Conservation (phyloP, 2,329 filamentous ascomycete genomes). For the Botrytis deweyae region DNA sequence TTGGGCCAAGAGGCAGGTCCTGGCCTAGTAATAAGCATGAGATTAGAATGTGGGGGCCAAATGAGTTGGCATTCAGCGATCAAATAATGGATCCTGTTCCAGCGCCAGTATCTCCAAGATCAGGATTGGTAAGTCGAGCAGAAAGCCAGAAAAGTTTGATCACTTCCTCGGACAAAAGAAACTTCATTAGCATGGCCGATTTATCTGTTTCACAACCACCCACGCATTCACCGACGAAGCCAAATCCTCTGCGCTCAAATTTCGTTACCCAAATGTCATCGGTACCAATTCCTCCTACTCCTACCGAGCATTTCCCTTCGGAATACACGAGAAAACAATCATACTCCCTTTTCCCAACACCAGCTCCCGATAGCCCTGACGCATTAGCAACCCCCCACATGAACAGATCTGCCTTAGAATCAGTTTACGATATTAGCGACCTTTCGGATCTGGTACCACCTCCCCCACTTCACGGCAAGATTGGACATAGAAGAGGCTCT, state of each 20-base stretch:
- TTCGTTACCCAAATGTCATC: conserved; percentile 14
- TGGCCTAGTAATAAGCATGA: conserved; percentile 50
- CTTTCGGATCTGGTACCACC: conserved; percentile 30
- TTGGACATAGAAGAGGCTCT: conserved; percentile 50
- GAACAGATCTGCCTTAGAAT: conserved; percentile 23
- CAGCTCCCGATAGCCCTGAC: conserved; percentile 24
- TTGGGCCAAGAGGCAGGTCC: conserved; percentile 47
- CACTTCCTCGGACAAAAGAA: conserved; percentile 30
- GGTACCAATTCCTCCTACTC: neutral
- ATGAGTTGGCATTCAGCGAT: conserved; percentile 37
- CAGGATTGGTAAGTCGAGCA: conserved; percentile 24
- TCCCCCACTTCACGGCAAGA: conserved; percentile 26
- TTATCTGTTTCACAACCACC: conserved; percentile 23
- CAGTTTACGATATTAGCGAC: conserved; percentile 37
- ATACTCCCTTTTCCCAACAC: conserved; percentile 36
- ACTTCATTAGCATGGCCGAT: conserved; percentile 31
- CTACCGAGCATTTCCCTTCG: neutral
- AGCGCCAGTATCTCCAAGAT: conserved; percentile 26
- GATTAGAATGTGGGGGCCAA: conserved; percentile 49
- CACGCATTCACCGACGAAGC: conserved; percentile 21
- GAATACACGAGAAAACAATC: conserved; percentile 32
- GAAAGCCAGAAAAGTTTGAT: conserved; percentile 32
- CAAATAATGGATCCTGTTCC: conserved; percentile 36
- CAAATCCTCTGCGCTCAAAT: conserved; percentile 22
- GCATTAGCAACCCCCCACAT: neutral